These are phyloP conservation scores for Camellia granthamiana DNA, from an alignment of 148 eudicot species.

Conservation along the genomic window DNA sequence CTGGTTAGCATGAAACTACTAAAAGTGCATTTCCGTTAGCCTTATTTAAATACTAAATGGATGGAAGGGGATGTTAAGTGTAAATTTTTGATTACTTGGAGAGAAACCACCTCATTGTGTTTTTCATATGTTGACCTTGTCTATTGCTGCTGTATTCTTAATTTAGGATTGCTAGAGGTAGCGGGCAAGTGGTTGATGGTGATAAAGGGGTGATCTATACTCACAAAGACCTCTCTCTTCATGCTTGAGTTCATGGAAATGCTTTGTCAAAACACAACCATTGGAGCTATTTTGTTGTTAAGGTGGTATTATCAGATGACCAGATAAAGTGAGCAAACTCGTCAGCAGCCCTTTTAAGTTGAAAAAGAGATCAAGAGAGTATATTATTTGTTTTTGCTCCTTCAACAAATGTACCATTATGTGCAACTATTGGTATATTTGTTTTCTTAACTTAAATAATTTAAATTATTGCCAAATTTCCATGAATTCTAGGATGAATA, in stretches of 20 bases:
- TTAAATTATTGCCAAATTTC: constrained; percentile 7
- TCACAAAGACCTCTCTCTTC: constrained; percentile 59
- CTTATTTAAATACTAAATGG: neutral
- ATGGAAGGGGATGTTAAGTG: neutral
- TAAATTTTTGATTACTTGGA: neutral
- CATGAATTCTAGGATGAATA: neutral
- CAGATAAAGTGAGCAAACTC: neutral
- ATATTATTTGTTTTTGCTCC: neutral
- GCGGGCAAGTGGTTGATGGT: constrained; percentile 76
- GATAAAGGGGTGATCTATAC: constrained; percentile 81
- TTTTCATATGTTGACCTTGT: neutral
- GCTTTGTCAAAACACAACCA: neutral
- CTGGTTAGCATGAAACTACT: too few species aligned
- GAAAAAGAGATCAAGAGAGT: neutral
- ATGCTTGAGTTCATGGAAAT: constrained; percentile 12
- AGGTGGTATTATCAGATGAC: neutral
- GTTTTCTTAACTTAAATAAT: neutral
- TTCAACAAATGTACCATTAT: neutral
- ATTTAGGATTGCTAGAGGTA: constrained; percentile 80
- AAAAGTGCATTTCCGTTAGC: too few species aligned
- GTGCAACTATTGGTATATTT: neutral
- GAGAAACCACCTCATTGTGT: neutral
- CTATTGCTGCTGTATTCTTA: neutral
- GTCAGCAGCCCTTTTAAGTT: neutral
- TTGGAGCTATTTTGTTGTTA: neutral